Evolutionary conservation across 2,329 filamentous ascomycete species (phyloP), one percentile per base, ranked within the genome.

Genomic region (Fusarium incarnatum): DNA sequence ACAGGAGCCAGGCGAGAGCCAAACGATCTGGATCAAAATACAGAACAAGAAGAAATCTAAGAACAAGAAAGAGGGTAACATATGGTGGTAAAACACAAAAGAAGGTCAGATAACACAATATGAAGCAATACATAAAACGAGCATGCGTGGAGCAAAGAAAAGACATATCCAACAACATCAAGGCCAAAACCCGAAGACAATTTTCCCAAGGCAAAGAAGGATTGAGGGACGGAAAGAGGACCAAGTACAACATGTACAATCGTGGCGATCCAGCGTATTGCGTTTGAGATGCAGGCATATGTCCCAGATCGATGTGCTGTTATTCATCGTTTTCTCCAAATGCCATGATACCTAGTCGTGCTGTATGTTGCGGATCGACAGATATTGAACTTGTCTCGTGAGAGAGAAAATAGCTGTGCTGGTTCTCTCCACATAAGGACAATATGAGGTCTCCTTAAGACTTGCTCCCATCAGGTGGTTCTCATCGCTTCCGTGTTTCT

Each of bases 231-330:
- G 18, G 32, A 30, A 45, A n/a, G 18, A 27, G 42, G 25, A 30
- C 16, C 15, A 6, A 46, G 34, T 8, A 40, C n/a, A 30, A 15
- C 5, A 22, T 13, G 42, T 28, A 9, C 30, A 22, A 18, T 16
- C 16, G 44, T 46, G 40, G 18, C 22, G 9, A 47, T 13, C 27
- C 8, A 15, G 32, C 23, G 23, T 37, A 7, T 27, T 23, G 18
- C 16, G 22, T 11, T 30, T 34, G 12, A 5, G 18, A 20, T 23
- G 8, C n/a, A 44, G 46, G 25, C 27, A 30, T 22, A 27, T 15
- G 28, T 28, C 15, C 23, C 30, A 32, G 18, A 3, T 32, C 6
- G 30, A 48, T 70, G 48, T 57, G 12, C 56, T 32, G 66, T 70
- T 44, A 20, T 18, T 48, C 44, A 55, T 47, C 13, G 8, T 34